Percentiles rank a stretch among this genome's conserved stretches.
Conservation (phyloP, 495 filamentous ascomycete species). For the Penicillium parvum region DNA sequence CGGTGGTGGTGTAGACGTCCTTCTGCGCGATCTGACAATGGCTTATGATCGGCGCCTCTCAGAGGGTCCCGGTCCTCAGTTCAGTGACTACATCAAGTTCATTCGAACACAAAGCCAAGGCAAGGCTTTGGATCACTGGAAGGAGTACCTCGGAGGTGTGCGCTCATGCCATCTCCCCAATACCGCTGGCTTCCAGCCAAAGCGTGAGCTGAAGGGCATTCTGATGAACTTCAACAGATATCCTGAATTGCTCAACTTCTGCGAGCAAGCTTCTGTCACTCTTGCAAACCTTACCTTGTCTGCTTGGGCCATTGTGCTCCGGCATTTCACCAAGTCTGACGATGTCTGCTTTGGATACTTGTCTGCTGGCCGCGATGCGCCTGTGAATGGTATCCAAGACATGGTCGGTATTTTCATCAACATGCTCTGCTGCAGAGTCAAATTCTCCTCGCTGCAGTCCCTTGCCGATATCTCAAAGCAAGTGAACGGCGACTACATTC, state of each 20-base stretch:
- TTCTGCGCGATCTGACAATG: slow-evolving; percentile 38
- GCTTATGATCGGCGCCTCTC: slow-evolving; percentile 42
- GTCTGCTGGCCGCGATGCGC: slow-evolving; percentile 46
- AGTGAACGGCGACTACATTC: slow-evolving; percentile 48
- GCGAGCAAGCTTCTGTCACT: slow-evolving; percentile 44
- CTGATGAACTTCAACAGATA: slow-evolving; percentile 36
- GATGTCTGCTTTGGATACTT: slow-evolving; percentile 58
- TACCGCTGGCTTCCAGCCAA: slow-evolving; percentile 2
- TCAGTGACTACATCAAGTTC: slow-evolving; percentile 54
- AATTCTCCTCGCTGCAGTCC: slow-evolving; percentile 28
- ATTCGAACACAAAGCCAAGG: slow-evolving; percentile 31
- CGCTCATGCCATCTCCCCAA: slow-evolving; percentile 23
- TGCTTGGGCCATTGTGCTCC: slow-evolving; percentile 55
- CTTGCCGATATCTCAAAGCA: slow-evolving; percentile 39
- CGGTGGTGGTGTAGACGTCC: slow-evolving; percentile 37
- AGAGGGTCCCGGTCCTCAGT: slow-evolving; percentile 43
- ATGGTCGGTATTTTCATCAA: slow-evolving; percentile 55
- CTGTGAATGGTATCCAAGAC: slow-evolving; percentile 47
- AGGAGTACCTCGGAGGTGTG: slow-evolving; percentile 26
- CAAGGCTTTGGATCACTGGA: slow-evolving; percentile 47
- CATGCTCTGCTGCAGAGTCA: slow-evolving; percentile 51
- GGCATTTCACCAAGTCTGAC: slow-evolving; percentile 46
- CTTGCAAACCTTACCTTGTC: slow-evolving; percentile 49
- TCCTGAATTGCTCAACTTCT: slow-evolving; percentile 42
- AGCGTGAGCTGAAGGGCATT: slow-evolving; percentile 27